A percentile compares a stretch with the other conserved stretches of the same genome.
phyloP scores from a whole-genome alignment of 305 asterid genomes.

The Andrographis paniculata region DNA sequence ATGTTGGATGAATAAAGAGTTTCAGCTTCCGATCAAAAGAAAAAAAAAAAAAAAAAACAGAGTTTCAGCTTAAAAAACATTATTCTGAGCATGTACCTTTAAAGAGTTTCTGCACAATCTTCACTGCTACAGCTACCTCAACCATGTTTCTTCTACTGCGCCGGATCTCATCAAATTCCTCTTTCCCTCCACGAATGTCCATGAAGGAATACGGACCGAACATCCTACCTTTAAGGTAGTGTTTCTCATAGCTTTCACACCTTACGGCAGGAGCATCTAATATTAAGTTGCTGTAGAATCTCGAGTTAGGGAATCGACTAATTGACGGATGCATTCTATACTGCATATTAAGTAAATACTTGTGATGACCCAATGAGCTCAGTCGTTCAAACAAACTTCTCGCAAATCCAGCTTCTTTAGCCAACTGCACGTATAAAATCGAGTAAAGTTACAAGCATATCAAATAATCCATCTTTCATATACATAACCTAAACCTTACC shows the following conservation, averaged over 20 bases:
- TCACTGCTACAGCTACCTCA: slow-evolving; percentile 54
- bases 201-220: slow-evolving; percentile 74
- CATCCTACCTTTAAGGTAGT: slow-evolving; percentile 38
- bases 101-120: slow-evolving; percentile 42
- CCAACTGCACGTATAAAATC: slow-evolving; percentile 32
- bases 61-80: too few relatives aligned
- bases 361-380: slow-evolving; percentile 43
- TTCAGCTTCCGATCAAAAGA: slow-evolving; percentile 5
- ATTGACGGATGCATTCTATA: slow-evolving; percentile 79
- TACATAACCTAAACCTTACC: slow-evolving; percentile 28
- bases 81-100: slow-evolving; percentile 55
- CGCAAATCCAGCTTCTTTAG: slow-evolving; percentile 51
- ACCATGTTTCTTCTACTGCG: slow-evolving; percentile 46
- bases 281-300: slow-evolving; percentile 40
- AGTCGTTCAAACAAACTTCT: slow-evolving; percentile 73
- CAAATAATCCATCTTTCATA: too few relatives aligned
- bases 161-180: slow-evolving; percentile 41
- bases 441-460: neutral
- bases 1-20: too few relatives aligned
- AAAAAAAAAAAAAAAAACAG: neutral
- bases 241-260: slow-evolving; percentile 24
- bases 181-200: slow-evolving; percentile 40
- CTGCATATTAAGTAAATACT: slow-evolving; percentile 52
- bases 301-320: slow-evolving; percentile 53
- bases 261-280: slow-evolving; percentile 47